Conservation (phyloP, 2,329 filamentous ascomycete genomes). For the Colletotrichum lindemuthianum region DNA sequence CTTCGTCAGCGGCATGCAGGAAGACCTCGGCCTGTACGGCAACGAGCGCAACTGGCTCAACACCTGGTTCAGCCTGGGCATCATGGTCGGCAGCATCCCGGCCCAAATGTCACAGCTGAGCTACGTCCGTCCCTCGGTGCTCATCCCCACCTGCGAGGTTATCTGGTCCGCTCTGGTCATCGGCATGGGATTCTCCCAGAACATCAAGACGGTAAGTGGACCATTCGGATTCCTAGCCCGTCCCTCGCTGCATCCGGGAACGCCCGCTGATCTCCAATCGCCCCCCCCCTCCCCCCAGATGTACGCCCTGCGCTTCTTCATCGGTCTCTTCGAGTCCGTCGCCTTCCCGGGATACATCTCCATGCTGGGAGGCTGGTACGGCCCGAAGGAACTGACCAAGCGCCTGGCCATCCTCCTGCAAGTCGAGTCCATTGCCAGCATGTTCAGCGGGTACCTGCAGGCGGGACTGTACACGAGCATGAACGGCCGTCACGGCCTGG, state of each 20-base stretch:
- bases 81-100: constrained; percentile 41
- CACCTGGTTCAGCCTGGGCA: constrained; percentile 39
- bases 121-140: constrained; percentile 41
- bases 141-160: constrained; percentile 42
- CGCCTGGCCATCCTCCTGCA: constrained; percentile 59
- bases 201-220: constrained; percentile 36
- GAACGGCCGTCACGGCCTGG: constrained; percentile 44
- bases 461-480: constrained; percentile 58
- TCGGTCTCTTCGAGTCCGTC: constrained; percentile 52
- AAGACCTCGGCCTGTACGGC: constrained; percentile 40
- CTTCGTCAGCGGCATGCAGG: constrained; percentile 42
- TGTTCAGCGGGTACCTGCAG: constrained; percentile 68
- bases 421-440: constrained; percentile 60
- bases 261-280: not conserved
- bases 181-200: constrained; percentile 38
- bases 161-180: constrained; percentile 37
- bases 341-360: constrained; percentile 42
- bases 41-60: constrained; percentile 40
- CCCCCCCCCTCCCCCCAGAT: constrained; percentile 41
- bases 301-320: constrained; percentile 54
- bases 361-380: constrained; percentile 56
- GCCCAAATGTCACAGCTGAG: constrained; percentile 41
- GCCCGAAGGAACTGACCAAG: constrained; percentile 55
- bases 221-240: constrained; percentile 9
- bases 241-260: not conserved